Conservation (phyloP, 2,329 filamentous ascomycete species). For the Epichloe gansuensis region DNA sequence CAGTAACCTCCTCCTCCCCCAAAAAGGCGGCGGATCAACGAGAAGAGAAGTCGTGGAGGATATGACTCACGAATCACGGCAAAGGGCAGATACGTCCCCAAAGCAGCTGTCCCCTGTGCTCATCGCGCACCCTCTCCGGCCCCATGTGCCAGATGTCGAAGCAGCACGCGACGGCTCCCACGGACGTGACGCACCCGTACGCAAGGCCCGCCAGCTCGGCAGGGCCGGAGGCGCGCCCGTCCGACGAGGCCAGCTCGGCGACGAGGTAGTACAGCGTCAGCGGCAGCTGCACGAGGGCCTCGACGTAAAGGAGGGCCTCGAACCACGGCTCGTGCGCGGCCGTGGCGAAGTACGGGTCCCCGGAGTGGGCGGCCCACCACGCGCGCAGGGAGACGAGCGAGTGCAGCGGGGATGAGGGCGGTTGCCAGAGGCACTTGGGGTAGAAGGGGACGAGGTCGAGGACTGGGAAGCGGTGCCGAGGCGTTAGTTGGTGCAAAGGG, state of each 20-base stretch:
- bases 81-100: conserved; percentile 41
- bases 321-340: conserved; percentile 34
- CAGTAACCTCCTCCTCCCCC: too few species aligned
- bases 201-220: conserved; percentile 39
- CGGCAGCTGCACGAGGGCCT: conserved; percentile 38
- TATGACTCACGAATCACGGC: conserved; percentile 37
- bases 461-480: conserved; percentile 20
- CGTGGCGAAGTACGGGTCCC: conserved; percentile 40
- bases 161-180: conserved; percentile 40
- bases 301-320: conserved; percentile 36
- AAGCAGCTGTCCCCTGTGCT: conserved; percentile 34
- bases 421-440: conserved; percentile 32
- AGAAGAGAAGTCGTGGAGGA: background rate
- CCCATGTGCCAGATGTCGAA: conserved; percentile 39
- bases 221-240: conserved; percentile 22
- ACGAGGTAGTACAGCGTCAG: conserved; percentile 39
- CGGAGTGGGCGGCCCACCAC: conserved; percentile 35
- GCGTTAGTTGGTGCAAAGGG: background rate
- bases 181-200: conserved; percentile 38
- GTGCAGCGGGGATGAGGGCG: conserved; percentile 32
- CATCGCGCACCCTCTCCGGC: conserved; percentile 27
- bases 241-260: conserved; percentile 21
- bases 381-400: conserved; percentile 32
- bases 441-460: conserved; percentile 44
- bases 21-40: background rate